Base-by-base conservation (phyloP, 305 asterid genomes). In the Fraxinus angustifolia region DNA sequence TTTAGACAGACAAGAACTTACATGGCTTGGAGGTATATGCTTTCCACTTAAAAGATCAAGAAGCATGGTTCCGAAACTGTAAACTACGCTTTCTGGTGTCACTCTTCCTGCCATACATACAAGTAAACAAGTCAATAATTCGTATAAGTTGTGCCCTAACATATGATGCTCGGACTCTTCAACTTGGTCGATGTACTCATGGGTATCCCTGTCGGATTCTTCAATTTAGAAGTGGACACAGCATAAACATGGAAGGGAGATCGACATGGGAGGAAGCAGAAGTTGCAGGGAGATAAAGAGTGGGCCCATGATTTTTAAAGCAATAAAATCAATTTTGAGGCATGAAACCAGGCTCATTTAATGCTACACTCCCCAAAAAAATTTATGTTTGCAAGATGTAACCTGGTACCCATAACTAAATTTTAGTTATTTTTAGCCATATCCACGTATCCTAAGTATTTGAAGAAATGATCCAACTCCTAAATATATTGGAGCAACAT, bases 11-110 rank as follows among this genome's bases (percentile, higher is more conserved):
- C 40, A 77, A 26, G 45, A 58, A 23, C 88, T 81, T 88, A 93
- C 98, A 88, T 93, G 98, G 88, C 94, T 93, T 56, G 97, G 98
- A 83, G 98, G 98, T 82, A 93, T 93, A 80, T 93, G 98, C 81
- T 93, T 92, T 83, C 96, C 98, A 75, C 98, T 94, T 72, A 92
- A 88, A 87, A 94, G 95, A 88, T 94, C 97, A 0, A 94, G 92
- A 88, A 94, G 85, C 93, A 94, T 91, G 17, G 98, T 94, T 31
- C 98, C 98, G 56, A 94, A 94, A 88, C 98, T 94, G 89, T 91
- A 94, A 80, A 94, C 90, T n/a, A 92, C 98, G 84, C 98, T 94
- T 72, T 94, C 98, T 72, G 90, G 89, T 56, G 97, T 91, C 78
- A 94, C 94, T 90, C 95, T 88, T 88, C 98, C 98, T 94, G 94